Base-by-base conservation (phyloP, 176 grass and related monocot species). In the Neostapfia colusana region DNA sequence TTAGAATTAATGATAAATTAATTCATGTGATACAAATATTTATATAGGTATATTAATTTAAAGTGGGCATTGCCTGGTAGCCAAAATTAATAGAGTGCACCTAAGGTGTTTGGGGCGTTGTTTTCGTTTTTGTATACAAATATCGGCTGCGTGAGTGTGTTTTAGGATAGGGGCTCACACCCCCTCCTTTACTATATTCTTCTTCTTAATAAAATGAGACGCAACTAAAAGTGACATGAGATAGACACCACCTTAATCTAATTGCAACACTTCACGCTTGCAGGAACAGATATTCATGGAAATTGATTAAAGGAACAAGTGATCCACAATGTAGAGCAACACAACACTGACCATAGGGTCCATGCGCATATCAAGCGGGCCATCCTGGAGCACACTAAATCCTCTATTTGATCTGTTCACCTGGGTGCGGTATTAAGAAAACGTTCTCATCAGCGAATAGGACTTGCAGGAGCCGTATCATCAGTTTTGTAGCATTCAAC, bases 361-460 rank as follows among this genome's bases (percentile, higher is more conserved):
- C 95, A 98, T 98, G 48, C 95, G 95, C 95, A 98, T 98, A 70
- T 98, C 95, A 51, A 94, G 87, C 72, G 95, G 89, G 3, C 91
- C 95, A 64, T 94, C 89, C 35, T 86, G 42, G 8, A 94, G 82
- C 23, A 94, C 85, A 74, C 95, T 97, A 59, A 94, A 98, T 72
- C 91, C 95, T 73, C 91, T 92, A 37, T 74, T 81, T 0, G 81
- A 87, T 58, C 76, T 78, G 70, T 88, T 88, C 82, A 90, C 87
- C 89, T 98, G 69, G 26, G n/a, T 0, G 74, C 9, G 49, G 59
- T 12, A 67, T 12, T 2, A 81, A 27, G 46, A n/a, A 45, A 14
- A 67, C 59, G 43, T 51, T 28, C n/a, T 18, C 6, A 73, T 74
- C 14, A 54, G 17, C 5, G 51, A 26, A 63, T 8, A 3, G 36